phyloP scores from a whole-genome alignment of 1,284 basidiomycete genomes.

The Leccinum glutinopallens region DNA sequence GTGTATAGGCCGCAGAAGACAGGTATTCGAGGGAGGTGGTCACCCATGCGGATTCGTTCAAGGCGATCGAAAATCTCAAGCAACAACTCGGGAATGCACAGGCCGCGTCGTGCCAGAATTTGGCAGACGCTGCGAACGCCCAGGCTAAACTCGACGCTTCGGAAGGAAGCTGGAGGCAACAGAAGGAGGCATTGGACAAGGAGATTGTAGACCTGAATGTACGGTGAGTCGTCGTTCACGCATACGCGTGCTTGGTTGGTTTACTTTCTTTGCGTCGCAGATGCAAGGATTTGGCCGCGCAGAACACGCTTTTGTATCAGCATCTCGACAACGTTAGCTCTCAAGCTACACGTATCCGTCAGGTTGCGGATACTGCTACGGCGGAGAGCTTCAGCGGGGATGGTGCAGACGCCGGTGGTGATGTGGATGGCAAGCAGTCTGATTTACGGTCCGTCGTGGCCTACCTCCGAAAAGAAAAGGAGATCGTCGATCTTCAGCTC shows the following conservation, averaged over 20 bases:
- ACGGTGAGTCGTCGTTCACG: slow-evolving; percentile 45
- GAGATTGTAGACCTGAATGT: slow-evolving; percentile 72
- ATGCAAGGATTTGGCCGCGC: slow-evolving; percentile 72
- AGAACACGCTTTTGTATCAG: slow-evolving; percentile 80
- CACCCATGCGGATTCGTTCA: slow-evolving; percentile 82
- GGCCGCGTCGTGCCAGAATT: slow-evolving; percentile 54
- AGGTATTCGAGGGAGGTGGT: slow-evolving; percentile 82
- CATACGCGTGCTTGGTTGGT: not conserved
- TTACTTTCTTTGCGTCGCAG: slow-evolving; percentile 44
- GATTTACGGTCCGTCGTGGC: slow-evolving; percentile 82
- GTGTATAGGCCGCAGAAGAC: slow-evolving; percentile 69
- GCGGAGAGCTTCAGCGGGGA: slow-evolving; percentile 43
- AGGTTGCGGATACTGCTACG: slow-evolving; percentile 57
- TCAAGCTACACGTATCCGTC: slow-evolving; percentile 77
- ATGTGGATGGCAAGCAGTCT: slow-evolving; percentile 62
- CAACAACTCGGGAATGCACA: slow-evolving; percentile 59
- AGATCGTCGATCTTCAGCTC: slow-evolving; percentile 86
- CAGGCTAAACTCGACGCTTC: slow-evolving; percentile 69
- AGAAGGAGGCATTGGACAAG: slow-evolving; percentile 76
- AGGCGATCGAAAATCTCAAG: slow-evolving; percentile 66
- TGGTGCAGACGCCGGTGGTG: slow-evolving; percentile 44
- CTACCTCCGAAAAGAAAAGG: slow-evolving; percentile 87
- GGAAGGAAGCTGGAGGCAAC: slow-evolving; percentile 78
- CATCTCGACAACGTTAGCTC: slow-evolving; percentile 86
- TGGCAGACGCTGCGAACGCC: slow-evolving; percentile 70